Evolutionary conservation across 768 basidiomycete species (phyloP).

Genomic region (Boletus patriciae): DNA sequence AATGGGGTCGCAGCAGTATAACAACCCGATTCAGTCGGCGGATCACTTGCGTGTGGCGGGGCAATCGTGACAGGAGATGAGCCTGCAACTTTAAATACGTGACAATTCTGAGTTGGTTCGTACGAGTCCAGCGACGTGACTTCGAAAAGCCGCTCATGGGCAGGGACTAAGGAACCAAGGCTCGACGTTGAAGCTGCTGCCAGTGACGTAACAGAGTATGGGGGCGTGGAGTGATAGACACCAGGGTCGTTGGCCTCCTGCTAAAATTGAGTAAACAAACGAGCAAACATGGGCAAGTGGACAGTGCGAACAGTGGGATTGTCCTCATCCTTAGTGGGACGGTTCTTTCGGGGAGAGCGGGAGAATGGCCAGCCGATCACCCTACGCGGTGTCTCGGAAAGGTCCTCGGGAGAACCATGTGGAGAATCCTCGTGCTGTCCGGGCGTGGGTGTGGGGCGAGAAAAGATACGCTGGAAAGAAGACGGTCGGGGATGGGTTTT

Average conservation of each 20-base stretch:
- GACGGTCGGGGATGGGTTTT: constrained; percentile 22
- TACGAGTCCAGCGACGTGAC: constrained; percentile 12
- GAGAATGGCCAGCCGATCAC: constrained; percentile 33
- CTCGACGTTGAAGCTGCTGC: constrained; percentile 31
- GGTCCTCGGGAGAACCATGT: constrained; percentile 12
- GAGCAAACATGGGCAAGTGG: background rate
- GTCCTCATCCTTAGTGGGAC: constrained; percentile 5
- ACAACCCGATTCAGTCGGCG: background rate
- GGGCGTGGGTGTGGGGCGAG: constrained; percentile 24
- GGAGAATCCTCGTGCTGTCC: constrained; percentile 3
- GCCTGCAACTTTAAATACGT: background rate
- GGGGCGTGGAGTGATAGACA: background rate
- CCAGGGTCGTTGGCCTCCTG: constrained; percentile 11
- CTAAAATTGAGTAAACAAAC: constrained; percentile 6
- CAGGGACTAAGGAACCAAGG: constrained; percentile 30
- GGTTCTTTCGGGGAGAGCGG: constrained; percentile 25
- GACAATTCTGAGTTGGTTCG: background rate
- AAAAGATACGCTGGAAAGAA: constrained; percentile 33
- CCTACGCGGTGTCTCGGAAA: constrained; percentile 24
- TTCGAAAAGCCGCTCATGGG: constrained; percentile 26
- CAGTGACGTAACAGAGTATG: constrained; percentile 17
- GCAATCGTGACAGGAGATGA: constrained; percentile 12
- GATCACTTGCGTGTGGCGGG: background rate
- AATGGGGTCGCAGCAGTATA: constrained; percentile 1
- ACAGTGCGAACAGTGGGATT: constrained; percentile 13